Percentiles rank a stretch among this genome's conserved stretches.
These are phyloP conservation scores for Dioscorea zingiberensis DNA, from an alignment of 106 monocot genomes.

Conservation along the genomic window DNA sequence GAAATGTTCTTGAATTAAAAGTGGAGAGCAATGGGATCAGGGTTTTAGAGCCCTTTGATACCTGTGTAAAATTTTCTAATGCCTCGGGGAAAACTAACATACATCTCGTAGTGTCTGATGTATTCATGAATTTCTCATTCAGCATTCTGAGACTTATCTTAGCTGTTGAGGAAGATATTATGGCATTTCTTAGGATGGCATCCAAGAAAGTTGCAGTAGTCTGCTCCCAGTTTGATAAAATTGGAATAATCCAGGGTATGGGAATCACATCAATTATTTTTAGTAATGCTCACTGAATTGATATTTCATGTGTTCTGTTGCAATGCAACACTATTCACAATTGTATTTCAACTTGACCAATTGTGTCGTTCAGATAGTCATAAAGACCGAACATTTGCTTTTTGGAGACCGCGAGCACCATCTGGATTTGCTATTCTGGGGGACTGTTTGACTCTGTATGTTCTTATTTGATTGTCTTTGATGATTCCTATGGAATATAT, in stretches of 20 bases:
- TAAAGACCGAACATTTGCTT: slow-evolving; percentile 59
- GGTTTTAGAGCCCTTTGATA: slow-evolving; percentile 90
- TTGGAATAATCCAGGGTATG: slow-evolving; percentile 74
- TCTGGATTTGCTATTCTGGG: slow-evolving; percentile 98
- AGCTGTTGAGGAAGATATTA: slow-evolving; percentile 91
- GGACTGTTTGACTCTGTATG: slow-evolving; percentile 89
- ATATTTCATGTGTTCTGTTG: neutral
- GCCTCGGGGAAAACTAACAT: slow-evolving; percentile 67
- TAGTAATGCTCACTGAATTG: neutral
- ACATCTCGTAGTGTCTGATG: slow-evolving; percentile 62
- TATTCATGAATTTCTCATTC: slow-evolving; percentile 92
- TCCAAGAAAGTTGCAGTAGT: slow-evolving; percentile 71
- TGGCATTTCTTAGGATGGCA: slow-evolving; percentile 87
- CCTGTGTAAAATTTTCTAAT: slow-evolving; percentile 68
- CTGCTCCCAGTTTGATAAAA: slow-evolving; percentile 93
- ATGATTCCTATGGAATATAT: too few species aligned
- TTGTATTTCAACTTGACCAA: slow-evolving; percentile 4
- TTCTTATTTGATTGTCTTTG: slow-evolving; percentile 2
- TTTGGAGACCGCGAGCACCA: slow-evolving; percentile 96
- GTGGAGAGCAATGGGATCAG: slow-evolving; percentile 93
- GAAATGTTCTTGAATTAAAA: slow-evolving; percentile 70
- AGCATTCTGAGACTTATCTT: slow-evolving; percentile 76
- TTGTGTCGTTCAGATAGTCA: slow-evolving; percentile 31
- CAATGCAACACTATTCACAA: neutral
- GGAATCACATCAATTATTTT: neutral